Evolutionary conservation across 306 rosid species (phyloP).

Genomic region (Clitoria ternatea): DNA sequence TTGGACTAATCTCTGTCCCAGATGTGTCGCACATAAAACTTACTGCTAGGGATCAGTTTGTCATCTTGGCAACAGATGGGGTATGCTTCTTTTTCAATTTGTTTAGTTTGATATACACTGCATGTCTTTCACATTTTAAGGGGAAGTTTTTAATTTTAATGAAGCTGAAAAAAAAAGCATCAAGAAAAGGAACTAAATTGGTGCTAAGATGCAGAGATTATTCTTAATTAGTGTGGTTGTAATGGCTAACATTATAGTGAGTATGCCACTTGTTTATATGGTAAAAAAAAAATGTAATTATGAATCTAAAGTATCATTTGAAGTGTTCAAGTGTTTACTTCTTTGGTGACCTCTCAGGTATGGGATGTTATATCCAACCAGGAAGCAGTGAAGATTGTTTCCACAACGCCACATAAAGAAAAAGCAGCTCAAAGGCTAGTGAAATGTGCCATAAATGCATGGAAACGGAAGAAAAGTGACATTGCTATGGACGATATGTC

Average conservation of each 20-base stretch:
- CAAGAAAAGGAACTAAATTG: not conserved
- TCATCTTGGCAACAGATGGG: slow-evolving; percentile 81
- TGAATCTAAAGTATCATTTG: not conserved
- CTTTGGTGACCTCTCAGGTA: slow-evolving; percentile 29
- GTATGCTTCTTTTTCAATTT: slow-evolving; percentile 27
- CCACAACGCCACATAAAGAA: slow-evolving; percentile 38
- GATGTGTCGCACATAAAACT: slow-evolving; percentile 51
- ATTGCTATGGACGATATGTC: slow-evolving; percentile 76
- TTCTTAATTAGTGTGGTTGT: not conserved
- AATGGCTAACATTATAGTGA: not conserved
- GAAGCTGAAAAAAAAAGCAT: not conserved
- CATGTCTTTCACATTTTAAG: no score
- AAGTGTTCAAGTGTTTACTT: not conserved
- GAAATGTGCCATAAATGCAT: slow-evolving; percentile 50
- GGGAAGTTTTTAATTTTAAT: not conserved
- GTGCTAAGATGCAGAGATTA: not conserved
- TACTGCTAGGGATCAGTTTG: slow-evolving; percentile 50
- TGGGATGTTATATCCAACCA: slow-evolving; percentile 76
- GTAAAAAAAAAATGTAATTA: not conserved
- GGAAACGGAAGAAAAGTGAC: slow-evolving; percentile 68
- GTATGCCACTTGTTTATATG: not conserved
- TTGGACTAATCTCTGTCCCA: slow-evolving; percentile 68
- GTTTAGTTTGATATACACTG: no score
- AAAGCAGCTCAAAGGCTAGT: slow-evolving; percentile 62
- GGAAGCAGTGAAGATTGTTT: slow-evolving; percentile 63